Percentiles rank a stretch among this genome's conserved stretches.
phyloP scores from a whole-genome alignment of 1,284 basidiomycete genomes.

The Puccinia coronata region DNA sequence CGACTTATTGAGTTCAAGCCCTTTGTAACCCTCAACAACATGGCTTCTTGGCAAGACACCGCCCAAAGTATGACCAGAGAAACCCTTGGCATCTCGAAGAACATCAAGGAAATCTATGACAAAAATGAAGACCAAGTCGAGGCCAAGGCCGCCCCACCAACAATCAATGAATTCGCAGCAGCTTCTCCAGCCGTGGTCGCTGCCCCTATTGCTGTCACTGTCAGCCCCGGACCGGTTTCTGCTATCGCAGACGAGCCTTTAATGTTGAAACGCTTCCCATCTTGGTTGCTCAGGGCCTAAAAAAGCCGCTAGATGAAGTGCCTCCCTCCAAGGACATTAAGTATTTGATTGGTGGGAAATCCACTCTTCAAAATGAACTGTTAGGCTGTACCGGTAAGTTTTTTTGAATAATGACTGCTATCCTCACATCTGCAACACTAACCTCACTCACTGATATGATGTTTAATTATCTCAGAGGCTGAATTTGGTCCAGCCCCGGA shows the following conservation, averaged over 20 bases:
- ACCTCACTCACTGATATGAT: neutral
- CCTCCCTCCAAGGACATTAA: conserved; percentile 95
- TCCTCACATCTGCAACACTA: neutral
- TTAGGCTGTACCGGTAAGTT: conserved; percentile 64
- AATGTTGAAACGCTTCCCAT: conserved; percentile 80
- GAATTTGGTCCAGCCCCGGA: conserved; percentile 76
- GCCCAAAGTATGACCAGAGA: conserved; percentile 75
- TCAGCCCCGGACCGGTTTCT: conserved; percentile 64
- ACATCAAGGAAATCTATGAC: conserved; percentile 96
- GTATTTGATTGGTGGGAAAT: conserved; percentile 96
- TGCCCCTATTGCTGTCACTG: conserved; percentile 60
- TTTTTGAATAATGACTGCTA: conserved; percentile 66
- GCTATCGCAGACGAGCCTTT: conserved; percentile 85
- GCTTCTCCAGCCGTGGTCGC: conserved; percentile 57
- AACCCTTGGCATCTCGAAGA: conserved; percentile 91
- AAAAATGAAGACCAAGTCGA: conserved; percentile 83
- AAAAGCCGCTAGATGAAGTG: conserved; percentile 87
- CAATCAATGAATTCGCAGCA: conserved; percentile 59
- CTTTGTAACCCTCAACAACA: conserved; percentile 90
- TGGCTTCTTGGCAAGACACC: conserved; percentile 88
- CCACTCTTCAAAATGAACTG: conserved; percentile 95
- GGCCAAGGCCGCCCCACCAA: neutral
- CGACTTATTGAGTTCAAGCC: conserved; percentile 94
- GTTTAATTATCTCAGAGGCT: conserved; percentile 52
- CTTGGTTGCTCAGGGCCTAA: conserved; percentile 95